Conservation (phyloP, 2,329 filamentous ascomycete genomes). For the Atkinsonella hypoxylon region DNA sequence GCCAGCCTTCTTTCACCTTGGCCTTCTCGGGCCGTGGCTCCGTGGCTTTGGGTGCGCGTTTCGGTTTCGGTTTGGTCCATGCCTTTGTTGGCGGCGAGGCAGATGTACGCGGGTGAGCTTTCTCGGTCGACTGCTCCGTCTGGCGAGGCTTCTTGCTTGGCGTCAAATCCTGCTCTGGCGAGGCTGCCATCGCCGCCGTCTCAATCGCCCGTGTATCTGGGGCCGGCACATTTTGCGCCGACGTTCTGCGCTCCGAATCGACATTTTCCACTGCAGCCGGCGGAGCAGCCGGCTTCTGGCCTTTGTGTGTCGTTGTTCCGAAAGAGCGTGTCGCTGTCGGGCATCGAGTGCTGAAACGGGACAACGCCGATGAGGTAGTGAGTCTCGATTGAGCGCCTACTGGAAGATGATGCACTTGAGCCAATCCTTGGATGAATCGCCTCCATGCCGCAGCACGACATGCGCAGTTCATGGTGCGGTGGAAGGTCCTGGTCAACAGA, state of each 20-base stretch:
- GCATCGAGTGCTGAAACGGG: not conserved
- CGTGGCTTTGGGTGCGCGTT: not conserved
- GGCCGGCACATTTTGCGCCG: not conserved
- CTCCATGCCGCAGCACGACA: conserved; percentile 33
- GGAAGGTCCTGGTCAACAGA: not conserved
- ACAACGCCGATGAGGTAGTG: not conserved
- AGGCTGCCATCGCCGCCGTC: too few species aligned
- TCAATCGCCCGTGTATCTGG: not conserved
- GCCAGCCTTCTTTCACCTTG: conserved; percentile 44
- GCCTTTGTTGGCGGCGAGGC: not conserved
- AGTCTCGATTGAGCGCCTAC: not conserved
- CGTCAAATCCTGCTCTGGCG: not conserved
- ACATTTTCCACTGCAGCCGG: not conserved
- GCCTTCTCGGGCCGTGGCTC: not conserved
- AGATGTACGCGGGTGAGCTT: not conserved
- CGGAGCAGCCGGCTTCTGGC: not conserved
- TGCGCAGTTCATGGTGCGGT: conserved; percentile 31
- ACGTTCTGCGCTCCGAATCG: not conserved
- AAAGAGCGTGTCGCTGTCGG: not conserved
- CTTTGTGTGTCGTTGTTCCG: not conserved
- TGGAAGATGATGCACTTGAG: conserved; percentile 25
- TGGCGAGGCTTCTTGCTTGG: not conserved
- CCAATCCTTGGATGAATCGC: conserved; percentile 36
- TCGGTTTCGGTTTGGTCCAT: not conserved
- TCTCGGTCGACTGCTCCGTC: not conserved